These are phyloP conservation scores for Stephania cephalantha DNA, from an alignment of 164 flowering plant genomes.

Conservation along the genomic window DNA sequence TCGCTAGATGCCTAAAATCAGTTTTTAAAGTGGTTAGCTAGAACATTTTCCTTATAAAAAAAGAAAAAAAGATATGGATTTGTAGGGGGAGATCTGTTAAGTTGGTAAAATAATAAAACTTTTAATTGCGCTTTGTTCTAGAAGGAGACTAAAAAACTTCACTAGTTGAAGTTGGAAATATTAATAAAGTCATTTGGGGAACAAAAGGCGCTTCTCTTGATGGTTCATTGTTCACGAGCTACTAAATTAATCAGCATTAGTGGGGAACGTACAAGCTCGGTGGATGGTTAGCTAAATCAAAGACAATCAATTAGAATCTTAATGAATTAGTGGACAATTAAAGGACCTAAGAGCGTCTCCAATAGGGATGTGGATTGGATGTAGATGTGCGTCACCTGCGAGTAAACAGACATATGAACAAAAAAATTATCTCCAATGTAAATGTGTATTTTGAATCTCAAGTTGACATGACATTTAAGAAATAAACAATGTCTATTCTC, in stretches of 20 bases:
- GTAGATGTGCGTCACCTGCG: too few relatives aligned
- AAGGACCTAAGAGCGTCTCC: not conserved
- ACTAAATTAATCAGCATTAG: not conserved
- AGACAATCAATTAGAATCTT: not conserved
- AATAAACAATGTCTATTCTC: too few relatives aligned
- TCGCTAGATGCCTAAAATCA: too few relatives aligned
- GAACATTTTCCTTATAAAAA: not conserved
- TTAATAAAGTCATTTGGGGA: not conserved
- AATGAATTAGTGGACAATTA: not conserved
- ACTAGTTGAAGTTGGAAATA: not conserved
- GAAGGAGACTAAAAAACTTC: not conserved
- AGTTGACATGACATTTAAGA: too few relatives aligned
- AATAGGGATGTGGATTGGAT: too few relatives aligned
- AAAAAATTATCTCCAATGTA: too few relatives aligned
- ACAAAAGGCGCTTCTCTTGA: not conserved
- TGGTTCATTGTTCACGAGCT: not conserved
- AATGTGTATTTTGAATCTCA: too few relatives aligned
- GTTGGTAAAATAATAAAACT: not conserved
- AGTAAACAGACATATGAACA: too few relatives aligned
- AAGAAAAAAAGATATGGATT: not conserved
- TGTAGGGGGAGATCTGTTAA: not conserved
- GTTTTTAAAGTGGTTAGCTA: too few relatives aligned
- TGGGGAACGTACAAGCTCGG: not conserved
- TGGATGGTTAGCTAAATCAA: not conserved
- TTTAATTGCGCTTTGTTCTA: not conserved